Conservation (phyloP, 176 grass and related monocot genomes). For the sorghum (Sorghum bicolor) region Sorghum_bicolor_NCBIv3 NC_012870.2:67956001-67956500, state of each 20-base stretch:
- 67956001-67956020: constrained; percentile 10
- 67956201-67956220: background rate
- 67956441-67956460: no score
- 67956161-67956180: background rate
- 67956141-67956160: background rate
- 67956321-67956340: background rate
- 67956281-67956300: background rate
- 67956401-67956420: no score
- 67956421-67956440: no score
- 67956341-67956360: background rate
- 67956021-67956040: background rate
- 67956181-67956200: background rate
- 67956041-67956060: background rate
- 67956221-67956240: background rate
- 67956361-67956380: background rate
- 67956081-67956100: background rate
- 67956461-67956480: no score
- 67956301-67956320: background rate
- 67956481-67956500: no score
- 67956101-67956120: background rate
- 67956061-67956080: background rate
- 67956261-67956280: background rate
- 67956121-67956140: background rate
- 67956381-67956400: background rate
- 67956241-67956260: background rate